Evolutionary conservation across 2,329 filamentous ascomycete species (phyloP).

Genomic region (Anthostomella pinea): DNA sequence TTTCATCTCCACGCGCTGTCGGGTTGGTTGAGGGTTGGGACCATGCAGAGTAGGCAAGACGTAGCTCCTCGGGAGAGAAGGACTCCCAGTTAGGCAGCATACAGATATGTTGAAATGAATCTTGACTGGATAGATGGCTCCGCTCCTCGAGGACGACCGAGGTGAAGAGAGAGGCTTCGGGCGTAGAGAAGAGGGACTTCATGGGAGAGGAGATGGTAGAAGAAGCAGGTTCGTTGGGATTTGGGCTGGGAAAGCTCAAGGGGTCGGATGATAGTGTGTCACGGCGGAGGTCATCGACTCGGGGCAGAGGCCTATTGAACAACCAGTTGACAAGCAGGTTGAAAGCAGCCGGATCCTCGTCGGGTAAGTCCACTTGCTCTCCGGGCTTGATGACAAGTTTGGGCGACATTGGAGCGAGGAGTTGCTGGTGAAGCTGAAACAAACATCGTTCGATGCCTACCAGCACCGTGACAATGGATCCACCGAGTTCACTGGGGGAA

Average conservation of each 20-base stretch:
- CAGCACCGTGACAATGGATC: not conserved
- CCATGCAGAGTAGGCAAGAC: constrained; percentile 1
- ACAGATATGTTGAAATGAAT: no score
- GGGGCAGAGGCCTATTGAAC: not conserved
- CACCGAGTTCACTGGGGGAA: not conserved
- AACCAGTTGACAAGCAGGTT: constrained; percentile 5
- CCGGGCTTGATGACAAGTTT: not conserved
- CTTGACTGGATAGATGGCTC: no score
- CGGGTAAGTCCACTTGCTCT: not conserved
- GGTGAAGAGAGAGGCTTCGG: no score
- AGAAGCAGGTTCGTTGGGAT: no score
- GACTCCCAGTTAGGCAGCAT: not conserved
- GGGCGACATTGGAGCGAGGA: not conserved
- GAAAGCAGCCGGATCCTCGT: constrained; percentile 2
- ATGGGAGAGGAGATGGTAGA: no score
- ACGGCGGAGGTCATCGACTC: not conserved
- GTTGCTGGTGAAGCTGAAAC: constrained; percentile 2
- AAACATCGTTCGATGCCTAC: not conserved
- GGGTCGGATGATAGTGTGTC: not conserved
- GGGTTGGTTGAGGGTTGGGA: no score
- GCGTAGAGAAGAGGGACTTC: no score
- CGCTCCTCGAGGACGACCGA: no score
- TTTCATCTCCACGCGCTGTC: no score
- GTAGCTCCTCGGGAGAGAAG: constrained; percentile 4
- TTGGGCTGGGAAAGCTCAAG: no score